Evolutionary conservation across 2,329 filamentous ascomycete species (phyloP).

Genomic region (Malbranchea cinnamomea): DNA sequence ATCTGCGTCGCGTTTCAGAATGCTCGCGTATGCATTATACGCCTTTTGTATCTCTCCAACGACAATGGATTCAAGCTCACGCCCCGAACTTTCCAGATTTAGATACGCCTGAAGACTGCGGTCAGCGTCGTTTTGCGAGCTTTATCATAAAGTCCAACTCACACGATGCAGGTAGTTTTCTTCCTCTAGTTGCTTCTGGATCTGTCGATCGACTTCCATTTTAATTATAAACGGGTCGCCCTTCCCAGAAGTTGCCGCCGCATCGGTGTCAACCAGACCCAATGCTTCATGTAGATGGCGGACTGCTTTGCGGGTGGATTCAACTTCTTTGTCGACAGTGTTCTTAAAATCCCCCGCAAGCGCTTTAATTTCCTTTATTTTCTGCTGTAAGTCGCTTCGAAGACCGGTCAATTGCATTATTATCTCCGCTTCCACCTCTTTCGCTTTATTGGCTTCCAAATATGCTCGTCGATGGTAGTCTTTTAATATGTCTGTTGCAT

Average conservation of each 20-base stretch:
- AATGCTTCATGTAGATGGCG: conserved; percentile 68
- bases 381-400: conserved; percentile 76
- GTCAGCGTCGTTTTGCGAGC: no score
- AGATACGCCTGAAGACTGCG: conserved; percentile 57
- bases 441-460: conserved; percentile 70
- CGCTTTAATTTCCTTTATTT: conserved; percentile 96
- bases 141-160: conserved; percentile 18
- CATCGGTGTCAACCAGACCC: conserved; percentile 63
- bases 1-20: conserved; percentile 81
- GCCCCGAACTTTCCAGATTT: conserved; percentile 84
- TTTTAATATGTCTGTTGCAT: conserved; percentile 67
- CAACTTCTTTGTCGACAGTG: conserved; percentile 88
- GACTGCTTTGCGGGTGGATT: conserved; percentile 64
- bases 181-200: conserved; percentile 87
- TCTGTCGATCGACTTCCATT: conserved; percentile 71
- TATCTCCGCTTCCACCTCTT: conserved; percentile 81
- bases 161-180: conserved; percentile 94
- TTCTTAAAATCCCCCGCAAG: conserved; percentile 94
- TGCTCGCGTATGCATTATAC: conserved; percentile 83
- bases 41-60: conserved; percentile 97
- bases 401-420: conserved; percentile 75
- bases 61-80: conserved; percentile 90
- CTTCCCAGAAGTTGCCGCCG: conserved; percentile 61
- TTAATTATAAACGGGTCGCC: conserved; percentile 84
- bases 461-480: conserved; percentile 71